phyloP scores from a whole-genome alignment of 345 rosid genomes.

The Syzygium grande region DNA sequence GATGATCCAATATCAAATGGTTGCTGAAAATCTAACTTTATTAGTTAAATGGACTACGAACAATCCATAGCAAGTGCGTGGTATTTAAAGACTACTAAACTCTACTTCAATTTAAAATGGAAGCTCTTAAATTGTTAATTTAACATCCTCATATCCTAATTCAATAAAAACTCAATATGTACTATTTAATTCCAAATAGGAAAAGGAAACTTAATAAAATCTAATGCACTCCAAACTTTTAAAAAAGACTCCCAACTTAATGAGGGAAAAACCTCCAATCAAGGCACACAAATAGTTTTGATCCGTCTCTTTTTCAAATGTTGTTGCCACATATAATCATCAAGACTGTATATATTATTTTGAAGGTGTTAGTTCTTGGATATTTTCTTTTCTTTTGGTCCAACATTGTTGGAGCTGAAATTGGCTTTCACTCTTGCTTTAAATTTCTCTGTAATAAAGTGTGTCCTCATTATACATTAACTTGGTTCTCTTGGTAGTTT shows the following conservation, averaged over 20 bases:
- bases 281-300: background rate
- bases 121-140: background rate
- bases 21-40: background rate
- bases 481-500: background rate
- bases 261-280: background rate
- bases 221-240: background rate
- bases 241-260: background rate
- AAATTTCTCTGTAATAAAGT: background rate
- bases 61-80: background rate
- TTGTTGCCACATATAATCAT: background rate
- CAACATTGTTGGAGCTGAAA: background rate
- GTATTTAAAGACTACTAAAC: background rate
- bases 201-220: background rate
- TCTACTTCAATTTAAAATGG: background rate
- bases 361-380: background rate
- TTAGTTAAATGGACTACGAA: background rate
- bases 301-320: background rate
- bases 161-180: background rate
- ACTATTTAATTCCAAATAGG: background rate
- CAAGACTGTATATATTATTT: background rate
- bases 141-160: background rate
- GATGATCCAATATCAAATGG: background rate
- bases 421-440: background rate
- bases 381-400: background rate
- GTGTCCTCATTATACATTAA: background rate